Base-by-base conservation (phyloP, 352 stramenopile genomes). In the Pythium rhizo-oryzae region DNA sequence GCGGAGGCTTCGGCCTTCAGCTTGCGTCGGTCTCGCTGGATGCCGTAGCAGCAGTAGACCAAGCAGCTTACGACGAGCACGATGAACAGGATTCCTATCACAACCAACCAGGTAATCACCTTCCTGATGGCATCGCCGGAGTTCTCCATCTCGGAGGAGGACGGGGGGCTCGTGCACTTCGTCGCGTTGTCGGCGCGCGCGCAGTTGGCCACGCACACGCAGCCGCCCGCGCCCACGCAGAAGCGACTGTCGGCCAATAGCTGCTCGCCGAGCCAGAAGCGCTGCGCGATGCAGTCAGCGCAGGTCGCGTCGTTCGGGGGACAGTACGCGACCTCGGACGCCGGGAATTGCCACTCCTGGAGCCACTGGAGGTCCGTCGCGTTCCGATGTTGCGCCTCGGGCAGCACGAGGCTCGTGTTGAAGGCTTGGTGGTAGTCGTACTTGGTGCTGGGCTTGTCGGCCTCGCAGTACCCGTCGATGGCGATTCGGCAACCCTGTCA, bases 141-240 rank as follows among this genome's bases (percentile, higher is more conserved):
- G 43, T 49, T 49, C 43, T 49, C 43, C 43, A 49, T 49, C 43
- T 49, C 43, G 19, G 11, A 13, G 39, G 39, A 19, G 12, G 39
- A 46, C 11, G 39, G 39, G 1, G 39, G 12, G 11, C 12, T 19
- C 16, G 43, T 1, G 18, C 43, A 49, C 5, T 16, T 12, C 43
- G 43, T 49, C 43, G 4, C 12, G 43, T 19, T 19, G 11, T 49
- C 43, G n/a, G 15, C n/a, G n/a, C 46, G 21, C 21, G 46, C 46
- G 21, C 57, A 71, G 30, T 59, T 62, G 30, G 51, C 16, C 37
- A 71, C 55, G 25, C 65, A 71, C 4, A 71, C 44, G 28, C 65
- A 67, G 8, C 57, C 57, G 46, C 37, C 15, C 11, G 35, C 41
- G 15, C 65, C 57, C 9, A 71, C 57, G 33, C 58, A 71, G 30